Percentiles rank a stretch among this genome's conserved stretches.
Conservation (phyloP, 2,329 filamentous ascomycete species). For the Fusarium sp. region DNA sequence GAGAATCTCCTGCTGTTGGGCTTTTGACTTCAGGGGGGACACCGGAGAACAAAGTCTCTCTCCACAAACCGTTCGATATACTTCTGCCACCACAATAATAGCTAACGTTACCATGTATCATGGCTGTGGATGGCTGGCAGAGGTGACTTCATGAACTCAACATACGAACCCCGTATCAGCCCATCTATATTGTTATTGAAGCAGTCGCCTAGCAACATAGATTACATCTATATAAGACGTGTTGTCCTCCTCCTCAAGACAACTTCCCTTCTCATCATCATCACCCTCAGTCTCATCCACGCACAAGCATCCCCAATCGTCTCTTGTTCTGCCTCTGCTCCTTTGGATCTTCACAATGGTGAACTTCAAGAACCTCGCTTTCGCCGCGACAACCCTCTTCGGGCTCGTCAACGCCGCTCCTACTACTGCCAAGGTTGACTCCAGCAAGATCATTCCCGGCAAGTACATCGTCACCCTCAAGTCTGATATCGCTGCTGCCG, state of each 20-base stretch:
- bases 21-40: neutral
- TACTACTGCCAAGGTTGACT: conserved; percentile 29
- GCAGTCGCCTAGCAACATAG: neutral
- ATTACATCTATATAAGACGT: conserved; percentile 36
- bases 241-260: neutral
- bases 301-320: conserved; percentile 12
- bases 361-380: conserved; percentile 42
- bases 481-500: conserved; percentile 54
- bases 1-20: neutral
- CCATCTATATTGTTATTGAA: conserved; percentile 1
- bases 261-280: conserved; percentile 10
- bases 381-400: conserved; percentile 41
- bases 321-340: neutral
- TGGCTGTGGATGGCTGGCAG: neutral
- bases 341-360: conserved; percentile 41
- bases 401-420: conserved; percentile 37
- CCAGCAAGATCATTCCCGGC: conserved; percentile 45
- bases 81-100: neutral
- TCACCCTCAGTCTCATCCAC: conserved; percentile 9
- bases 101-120: neutral
- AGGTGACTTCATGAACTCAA: neutral
- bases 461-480: conserved; percentile 73
- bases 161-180: neutral
- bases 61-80: neutral
- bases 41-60: neutral